These are phyloP conservation scores for Sphagnum tenellum DNA, from an alignment of 225 moss, liverwort and hornwort genomes.

Conservation along the genomic window DNA sequence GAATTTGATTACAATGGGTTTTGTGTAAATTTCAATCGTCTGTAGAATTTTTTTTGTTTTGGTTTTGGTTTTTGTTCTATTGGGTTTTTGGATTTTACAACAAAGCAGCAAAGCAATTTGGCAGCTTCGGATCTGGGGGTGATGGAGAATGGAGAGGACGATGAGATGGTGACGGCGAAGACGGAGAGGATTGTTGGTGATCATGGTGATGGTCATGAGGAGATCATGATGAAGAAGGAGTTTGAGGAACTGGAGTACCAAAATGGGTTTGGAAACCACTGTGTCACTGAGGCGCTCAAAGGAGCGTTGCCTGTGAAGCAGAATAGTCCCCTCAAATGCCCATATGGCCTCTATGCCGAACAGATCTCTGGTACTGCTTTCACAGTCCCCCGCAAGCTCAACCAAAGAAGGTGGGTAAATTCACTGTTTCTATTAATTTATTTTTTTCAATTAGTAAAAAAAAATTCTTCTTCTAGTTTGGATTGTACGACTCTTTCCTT, in stretches of 20 bases:
- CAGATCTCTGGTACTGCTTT: conserved; percentile 93
- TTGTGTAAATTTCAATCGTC: too few relatives aligned
- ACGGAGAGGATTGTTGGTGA: too few relatives aligned
- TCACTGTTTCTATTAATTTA: too few relatives aligned
- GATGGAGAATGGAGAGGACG: too few relatives aligned
- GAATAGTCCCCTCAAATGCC: conserved; percentile 86
- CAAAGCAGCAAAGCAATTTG: too few relatives aligned
- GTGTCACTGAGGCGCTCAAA: conserved; percentile 61
- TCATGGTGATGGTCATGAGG: neutral
- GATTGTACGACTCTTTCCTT: neutral
- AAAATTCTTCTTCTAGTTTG: neutral
- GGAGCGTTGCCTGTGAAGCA: conserved; percentile 80
- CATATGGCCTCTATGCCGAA: conserved; percentile 91
- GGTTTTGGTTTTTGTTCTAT: too few relatives aligned
- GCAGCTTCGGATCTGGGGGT: too few relatives aligned
- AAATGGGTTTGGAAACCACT: conserved; percentile 75
- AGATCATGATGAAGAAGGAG: conserved; percentile 4
- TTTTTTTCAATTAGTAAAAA: too few relatives aligned
- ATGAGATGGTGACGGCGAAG: too few relatives aligned
- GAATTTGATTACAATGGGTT: too few relatives aligned
- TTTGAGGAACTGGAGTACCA: conserved; percentile 58
- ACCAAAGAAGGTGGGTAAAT: conserved; percentile 54
- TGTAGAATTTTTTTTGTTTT: too few relatives aligned
- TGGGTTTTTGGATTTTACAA: too few relatives aligned
- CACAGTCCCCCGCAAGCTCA: conserved; percentile 79